phyloP scores from a whole-genome alignment of 2,329 filamentous ascomycete species.

The Triangularia setosa region DNA sequence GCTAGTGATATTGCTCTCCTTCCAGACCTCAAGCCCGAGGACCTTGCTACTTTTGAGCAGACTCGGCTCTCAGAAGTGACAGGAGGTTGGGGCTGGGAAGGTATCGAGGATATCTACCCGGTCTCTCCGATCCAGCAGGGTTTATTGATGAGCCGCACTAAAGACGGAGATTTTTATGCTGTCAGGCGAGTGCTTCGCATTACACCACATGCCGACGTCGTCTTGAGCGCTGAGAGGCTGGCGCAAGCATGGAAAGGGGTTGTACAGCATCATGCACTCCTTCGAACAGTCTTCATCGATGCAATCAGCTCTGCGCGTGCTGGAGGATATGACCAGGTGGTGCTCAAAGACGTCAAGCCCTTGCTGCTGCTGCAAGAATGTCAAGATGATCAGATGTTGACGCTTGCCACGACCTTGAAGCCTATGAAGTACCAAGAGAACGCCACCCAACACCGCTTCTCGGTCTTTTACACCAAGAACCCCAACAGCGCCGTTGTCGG shows the following conservation, averaged over 20 bases:
- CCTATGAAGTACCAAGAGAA: slow-evolving; percentile 27
- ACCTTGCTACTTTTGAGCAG: slow-evolving; percentile 41
- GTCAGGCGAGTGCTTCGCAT: slow-evolving; percentile 19
- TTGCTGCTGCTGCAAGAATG: slow-evolving; percentile 8
- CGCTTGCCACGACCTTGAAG: slow-evolving; percentile 32
- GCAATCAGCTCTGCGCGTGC: slow-evolving; percentile 15
- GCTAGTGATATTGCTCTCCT: slow-evolving; percentile 22
- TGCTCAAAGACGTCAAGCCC: slow-evolving; percentile 22
- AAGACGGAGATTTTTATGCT: slow-evolving; percentile 22
- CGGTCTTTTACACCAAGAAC: slow-evolving; percentile 36
- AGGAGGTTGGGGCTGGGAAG: slow-evolving; percentile 19
- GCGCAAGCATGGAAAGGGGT: slow-evolving; percentile 25
- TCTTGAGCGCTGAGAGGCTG: slow-evolving; percentile 9
- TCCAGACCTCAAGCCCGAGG: slow-evolving; percentile 37
- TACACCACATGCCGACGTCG: neutral
- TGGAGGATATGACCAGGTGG: slow-evolving; percentile 29
- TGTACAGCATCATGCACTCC: slow-evolving; percentile 27
- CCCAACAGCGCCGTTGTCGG: slow-evolving; percentile 35
- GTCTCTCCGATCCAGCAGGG: slow-evolving; percentile 26
- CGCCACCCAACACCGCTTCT: slow-evolving; percentile 31
- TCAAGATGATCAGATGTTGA: slow-evolving; percentile 17
- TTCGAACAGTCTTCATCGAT: slow-evolving; percentile 30
- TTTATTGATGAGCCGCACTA: slow-evolving; percentile 22
- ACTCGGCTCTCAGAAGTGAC: slow-evolving; percentile 40
- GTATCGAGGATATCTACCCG: slow-evolving; percentile 25